Percentiles rank a stretch among this genome's conserved stretches.
phyloP scores from a whole-genome alignment of 2,329 filamentous ascomycete genomes.

The Rutstroemia sp. region DNA sequence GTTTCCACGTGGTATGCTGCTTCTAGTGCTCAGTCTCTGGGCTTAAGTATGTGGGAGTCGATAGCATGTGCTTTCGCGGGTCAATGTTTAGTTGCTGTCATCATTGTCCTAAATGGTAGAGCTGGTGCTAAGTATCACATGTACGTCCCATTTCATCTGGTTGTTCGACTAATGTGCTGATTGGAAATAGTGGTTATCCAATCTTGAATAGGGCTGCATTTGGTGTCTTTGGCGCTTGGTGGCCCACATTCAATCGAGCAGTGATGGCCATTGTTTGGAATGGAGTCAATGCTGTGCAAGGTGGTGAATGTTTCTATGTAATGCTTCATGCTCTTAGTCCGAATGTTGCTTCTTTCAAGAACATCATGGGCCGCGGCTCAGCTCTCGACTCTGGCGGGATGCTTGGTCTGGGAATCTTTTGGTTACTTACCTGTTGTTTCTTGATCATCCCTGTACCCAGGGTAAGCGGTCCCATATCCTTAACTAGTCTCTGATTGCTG shows the following conservation, averaged over 20 bases:
- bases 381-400: constrained; percentile 35
- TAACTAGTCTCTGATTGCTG: constrained; percentile 13
- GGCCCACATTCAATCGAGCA: constrained; percentile 38
- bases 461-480: constrained; percentile 5
- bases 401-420: constrained; percentile 37
- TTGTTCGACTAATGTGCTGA: background rate
- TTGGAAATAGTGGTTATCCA: constrained; percentile 29
- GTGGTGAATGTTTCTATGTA: background rate
- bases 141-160: constrained; percentile 4
- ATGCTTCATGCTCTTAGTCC: constrained; percentile 33
- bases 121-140: constrained; percentile 38
- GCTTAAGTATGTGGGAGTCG: constrained; percentile 43
- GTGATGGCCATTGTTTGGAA: constrained; percentile 35
- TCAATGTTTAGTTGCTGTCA: constrained; percentile 33
- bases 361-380: constrained; percentile 34
- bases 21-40: constrained; percentile 34
- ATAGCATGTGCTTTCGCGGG: constrained; percentile 36
- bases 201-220: constrained; percentile 37
- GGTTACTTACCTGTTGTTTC: constrained; percentile 35
- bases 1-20: constrained; percentile 35
- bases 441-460: constrained; percentile 34
- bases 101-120: constrained; percentile 37
- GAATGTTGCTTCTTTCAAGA: constrained; percentile 32
- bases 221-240: constrained; percentile 38
- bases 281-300: constrained; percentile 28